Evolutionary conservation across 2,329 filamentous ascomycete genomes (phyloP).

Genomic region (Stagonosporopsis vannaccii): DNA sequence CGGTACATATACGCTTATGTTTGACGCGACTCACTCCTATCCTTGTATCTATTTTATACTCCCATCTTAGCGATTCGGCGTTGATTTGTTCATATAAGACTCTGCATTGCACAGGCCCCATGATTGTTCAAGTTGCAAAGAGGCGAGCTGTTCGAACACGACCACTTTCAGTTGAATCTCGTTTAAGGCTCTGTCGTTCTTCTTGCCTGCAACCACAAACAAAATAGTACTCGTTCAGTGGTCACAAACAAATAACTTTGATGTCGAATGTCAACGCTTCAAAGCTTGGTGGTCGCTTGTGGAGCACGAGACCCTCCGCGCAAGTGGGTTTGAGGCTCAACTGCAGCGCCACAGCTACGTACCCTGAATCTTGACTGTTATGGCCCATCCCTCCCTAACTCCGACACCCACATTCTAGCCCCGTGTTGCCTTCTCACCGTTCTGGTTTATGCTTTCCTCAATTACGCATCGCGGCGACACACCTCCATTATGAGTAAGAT

Average conservation of each 20-base stretch:
- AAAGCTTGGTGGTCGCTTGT: neutral
- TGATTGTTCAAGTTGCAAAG: too few species aligned
- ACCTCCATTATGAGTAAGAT: conserved; percentile 69
- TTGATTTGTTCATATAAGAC: neutral
- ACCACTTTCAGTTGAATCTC: neutral
- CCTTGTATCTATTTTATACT: conserved; percentile 2
- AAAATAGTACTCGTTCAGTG: neutral
- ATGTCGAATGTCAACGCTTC: neutral
- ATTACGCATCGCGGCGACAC: conserved; percentile 1
- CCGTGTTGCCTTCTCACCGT: conserved; percentile 4
- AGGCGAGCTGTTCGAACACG: neutral
- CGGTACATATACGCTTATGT: neutral
- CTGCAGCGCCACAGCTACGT: conserved; percentile 12
- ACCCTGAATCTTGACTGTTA: conserved; percentile 16
- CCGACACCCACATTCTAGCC: conserved; percentile 7
- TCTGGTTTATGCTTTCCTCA: neutral
- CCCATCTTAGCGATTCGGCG: conserved; percentile 5
- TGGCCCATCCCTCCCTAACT: conserved; percentile 13
- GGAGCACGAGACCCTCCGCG: conserved; percentile 1
- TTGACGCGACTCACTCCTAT: conserved; percentile 4
- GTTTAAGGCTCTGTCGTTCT: neutral
- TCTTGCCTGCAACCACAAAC: neutral
- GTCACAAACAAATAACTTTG: neutral
- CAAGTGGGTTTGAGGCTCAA: conserved; percentile 16
- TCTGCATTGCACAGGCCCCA: neutral